phyloP scores from a whole-genome alignment of 2,329 filamentous ascomycete species.

The Aspergillus bombycis region DNA sequence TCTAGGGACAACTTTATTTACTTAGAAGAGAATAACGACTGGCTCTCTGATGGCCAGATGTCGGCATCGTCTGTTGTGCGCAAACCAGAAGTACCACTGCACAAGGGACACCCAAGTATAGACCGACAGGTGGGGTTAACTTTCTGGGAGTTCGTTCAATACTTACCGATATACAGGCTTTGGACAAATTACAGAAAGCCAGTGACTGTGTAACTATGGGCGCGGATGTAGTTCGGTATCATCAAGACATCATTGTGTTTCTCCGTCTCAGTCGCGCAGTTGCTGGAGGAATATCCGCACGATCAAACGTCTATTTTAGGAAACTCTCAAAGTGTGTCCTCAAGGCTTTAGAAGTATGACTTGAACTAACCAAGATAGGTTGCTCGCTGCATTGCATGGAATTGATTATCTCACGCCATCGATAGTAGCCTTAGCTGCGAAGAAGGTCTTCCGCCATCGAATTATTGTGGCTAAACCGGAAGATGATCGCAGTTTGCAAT shows the following conservation, averaged over 20 bases:
- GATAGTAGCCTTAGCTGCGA: conserved; percentile 77
- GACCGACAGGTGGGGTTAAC: conserved; percentile 25
- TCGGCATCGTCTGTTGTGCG: conserved; percentile 44
- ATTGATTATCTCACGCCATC: conserved; percentile 82
- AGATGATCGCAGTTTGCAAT: conserved; percentile 86
- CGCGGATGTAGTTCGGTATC: conserved; percentile 79
- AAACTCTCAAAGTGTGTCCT: conserved; percentile 58
- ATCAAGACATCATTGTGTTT: conserved; percentile 85
- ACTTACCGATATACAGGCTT: conserved; percentile 27
- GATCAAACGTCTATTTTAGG: conserved; percentile 77
- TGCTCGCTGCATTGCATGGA: conserved; percentile 77
- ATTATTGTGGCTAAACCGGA: conserved; percentile 70
- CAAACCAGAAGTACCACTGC: conserved; percentile 25
- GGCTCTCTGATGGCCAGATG: conserved; percentile 37
- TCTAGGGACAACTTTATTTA: conserved; percentile 73
- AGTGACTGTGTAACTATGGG: conserved; percentile 65
- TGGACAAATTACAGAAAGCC: conserved; percentile 63
- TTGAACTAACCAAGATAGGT: conserved; percentile 18
- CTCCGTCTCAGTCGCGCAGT: conserved; percentile 87
- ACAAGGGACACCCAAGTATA: conserved; percentile 25
- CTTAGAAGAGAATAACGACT: conserved; percentile 63
- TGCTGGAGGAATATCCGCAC: conserved; percentile 73
- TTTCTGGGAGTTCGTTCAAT: neutral
- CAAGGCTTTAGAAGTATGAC: neutral
- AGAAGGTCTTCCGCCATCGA: conserved; percentile 86